Conservation (phyloP, 2,329 filamentous ascomycete genomes). For the Colletotrichum tamarilloi region DNA sequence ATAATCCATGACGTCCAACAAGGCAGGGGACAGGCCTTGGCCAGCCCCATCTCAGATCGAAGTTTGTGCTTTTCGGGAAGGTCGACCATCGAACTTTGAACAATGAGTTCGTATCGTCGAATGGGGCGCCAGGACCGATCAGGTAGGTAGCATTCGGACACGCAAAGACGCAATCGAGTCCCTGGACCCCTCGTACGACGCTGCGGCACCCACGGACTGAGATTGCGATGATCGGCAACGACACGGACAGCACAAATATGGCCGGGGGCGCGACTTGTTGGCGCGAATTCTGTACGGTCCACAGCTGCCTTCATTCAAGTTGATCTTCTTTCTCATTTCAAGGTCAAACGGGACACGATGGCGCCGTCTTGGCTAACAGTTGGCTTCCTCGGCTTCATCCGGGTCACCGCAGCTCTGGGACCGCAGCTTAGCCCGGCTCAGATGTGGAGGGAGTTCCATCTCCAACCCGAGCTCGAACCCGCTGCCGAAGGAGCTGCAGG, state of each 20-base stretch:
- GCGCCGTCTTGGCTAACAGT: neutral
- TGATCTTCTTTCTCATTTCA: too few species aligned
- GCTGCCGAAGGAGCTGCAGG: neutral
- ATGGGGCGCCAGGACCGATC: neutral
- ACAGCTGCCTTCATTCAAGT: neutral
- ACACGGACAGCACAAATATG: conserved; percentile 7
- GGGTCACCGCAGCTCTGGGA: conserved; percentile 14
- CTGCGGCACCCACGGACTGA: neutral
- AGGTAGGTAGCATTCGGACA: conserved; percentile 23
- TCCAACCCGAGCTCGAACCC: neutral
- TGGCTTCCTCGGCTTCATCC: conserved; percentile 7
- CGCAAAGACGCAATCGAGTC: conserved; percentile 1
- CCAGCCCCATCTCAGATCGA: neutral
- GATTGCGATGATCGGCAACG: neutral
- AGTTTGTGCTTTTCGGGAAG: conserved; percentile 25
- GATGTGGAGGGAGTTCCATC: conserved; percentile 5
- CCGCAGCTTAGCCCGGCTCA: conserved; percentile 25
- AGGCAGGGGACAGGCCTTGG: conserved; percentile 10
- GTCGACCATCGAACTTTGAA: neutral
- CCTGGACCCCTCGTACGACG: conserved; percentile 3
- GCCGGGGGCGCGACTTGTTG: neutral
- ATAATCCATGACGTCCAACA: conserved; percentile 9
- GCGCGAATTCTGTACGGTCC: too few species aligned
- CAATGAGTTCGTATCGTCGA: neutral
- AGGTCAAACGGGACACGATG: neutral